phyloP scores from a whole-genome alignment of 257 asterid species.

The Ilex aquifolium region DNA sequence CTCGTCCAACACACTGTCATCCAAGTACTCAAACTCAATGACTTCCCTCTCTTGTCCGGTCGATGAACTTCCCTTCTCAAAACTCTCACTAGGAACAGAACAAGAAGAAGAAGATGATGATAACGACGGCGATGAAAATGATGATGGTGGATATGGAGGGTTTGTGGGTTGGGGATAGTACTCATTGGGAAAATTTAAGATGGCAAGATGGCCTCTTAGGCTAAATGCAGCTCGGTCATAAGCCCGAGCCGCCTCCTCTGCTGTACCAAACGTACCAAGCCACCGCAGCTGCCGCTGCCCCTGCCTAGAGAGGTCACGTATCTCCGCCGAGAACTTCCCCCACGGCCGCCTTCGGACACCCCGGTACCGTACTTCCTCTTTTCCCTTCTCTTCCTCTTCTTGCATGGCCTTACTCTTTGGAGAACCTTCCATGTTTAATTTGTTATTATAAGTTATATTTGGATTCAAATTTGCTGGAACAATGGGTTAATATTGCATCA shows the following conservation, averaged over 20 bases:
- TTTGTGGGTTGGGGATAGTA: too few species aligned
- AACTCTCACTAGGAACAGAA: background rate
- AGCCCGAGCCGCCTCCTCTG: too few species aligned
- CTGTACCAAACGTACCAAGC: too few species aligned
- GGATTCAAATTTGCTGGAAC: too few species aligned
- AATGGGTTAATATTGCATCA: too few species aligned
- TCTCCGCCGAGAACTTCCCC: conserved; percentile 48
- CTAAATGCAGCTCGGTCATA: conserved; percentile 27
- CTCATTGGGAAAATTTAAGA: conserved; percentile 34
- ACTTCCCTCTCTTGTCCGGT: conserved; percentile 16
- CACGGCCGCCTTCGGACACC: conserved; percentile 46
- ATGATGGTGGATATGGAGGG: background rate
- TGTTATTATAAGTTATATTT: too few species aligned
- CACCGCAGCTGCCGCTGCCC: conserved; percentile 34
- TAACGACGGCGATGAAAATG: conserved; percentile 7
- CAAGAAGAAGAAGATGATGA: conserved; percentile 10
- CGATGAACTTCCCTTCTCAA: background rate
- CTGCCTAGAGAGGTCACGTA: conserved; percentile 29
- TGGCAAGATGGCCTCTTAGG: conserved; percentile 37
- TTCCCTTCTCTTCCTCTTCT: background rate
- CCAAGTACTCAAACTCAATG: conserved; percentile 40
- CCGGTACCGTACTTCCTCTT: conserved; percentile 29
- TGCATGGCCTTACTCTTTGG: conserved; percentile 3
- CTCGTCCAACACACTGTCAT: conserved; percentile 36
- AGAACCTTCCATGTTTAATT: background rate